These are phyloP conservation scores for Quercus lobata DNA, from an alignment of 331 rosid species.

Conservation along the genomic window DNA sequence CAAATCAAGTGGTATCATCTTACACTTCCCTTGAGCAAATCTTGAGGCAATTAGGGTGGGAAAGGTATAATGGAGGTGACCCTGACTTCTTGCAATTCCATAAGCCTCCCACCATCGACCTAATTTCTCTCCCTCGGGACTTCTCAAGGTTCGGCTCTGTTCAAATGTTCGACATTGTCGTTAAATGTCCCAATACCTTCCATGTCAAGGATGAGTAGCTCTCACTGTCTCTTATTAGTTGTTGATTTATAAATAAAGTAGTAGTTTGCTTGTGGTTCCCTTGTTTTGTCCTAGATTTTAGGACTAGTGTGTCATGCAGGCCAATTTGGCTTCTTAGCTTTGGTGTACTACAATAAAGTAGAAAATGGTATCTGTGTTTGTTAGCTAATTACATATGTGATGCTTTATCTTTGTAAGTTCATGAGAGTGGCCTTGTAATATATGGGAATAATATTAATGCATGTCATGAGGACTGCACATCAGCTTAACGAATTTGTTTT, in stretches of 20 bases:
- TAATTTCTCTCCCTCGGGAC: slow-evolving; percentile 87
- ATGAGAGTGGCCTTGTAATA: neutral
- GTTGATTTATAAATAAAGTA: neutral
- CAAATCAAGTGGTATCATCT: slow-evolving; percentile 55
- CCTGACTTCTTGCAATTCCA: slow-evolving; percentile 83
- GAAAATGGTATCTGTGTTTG: neutral
- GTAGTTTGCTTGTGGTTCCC: neutral
- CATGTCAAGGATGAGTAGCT: slow-evolving; percentile 35
- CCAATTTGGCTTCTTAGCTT: neutral
- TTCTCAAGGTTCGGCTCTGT: slow-evolving; percentile 78
- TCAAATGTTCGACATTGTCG: slow-evolving; percentile 91
- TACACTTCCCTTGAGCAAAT: slow-evolving; percentile 64
- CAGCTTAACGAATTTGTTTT: neutral
- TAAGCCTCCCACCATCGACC: slow-evolving; percentile 75
- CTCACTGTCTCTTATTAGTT: neutral
- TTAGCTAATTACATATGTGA: neutral
- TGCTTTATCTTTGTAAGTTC: neutral
- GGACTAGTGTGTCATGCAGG: neutral
- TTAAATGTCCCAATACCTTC: slow-evolving; percentile 84
- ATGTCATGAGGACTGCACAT: neutral
- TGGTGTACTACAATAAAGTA: neutral
- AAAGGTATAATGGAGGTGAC: slow-evolving; percentile 88
- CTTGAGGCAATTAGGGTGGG: slow-evolving; percentile 78
- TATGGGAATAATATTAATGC: neutral
- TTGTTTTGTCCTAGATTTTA: neutral